Evolutionary conservation across 2,329 filamentous ascomycete genomes (phyloP).

Genomic region (Alternaria incomplexa): DNA sequence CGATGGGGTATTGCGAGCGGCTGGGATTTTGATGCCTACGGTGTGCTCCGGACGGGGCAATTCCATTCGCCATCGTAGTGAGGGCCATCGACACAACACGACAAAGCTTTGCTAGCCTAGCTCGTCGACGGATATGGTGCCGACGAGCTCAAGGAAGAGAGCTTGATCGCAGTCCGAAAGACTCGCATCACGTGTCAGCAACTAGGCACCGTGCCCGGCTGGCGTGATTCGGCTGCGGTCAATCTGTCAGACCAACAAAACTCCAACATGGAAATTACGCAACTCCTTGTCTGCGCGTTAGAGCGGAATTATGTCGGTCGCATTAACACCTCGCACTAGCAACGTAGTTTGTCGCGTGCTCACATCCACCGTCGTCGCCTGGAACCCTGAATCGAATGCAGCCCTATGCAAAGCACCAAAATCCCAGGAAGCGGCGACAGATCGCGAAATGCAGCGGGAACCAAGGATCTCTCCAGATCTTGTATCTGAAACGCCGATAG

Average conservation of each 20-base stretch:
- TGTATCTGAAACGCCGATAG: slow-evolving; percentile 21
- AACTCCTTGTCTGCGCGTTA: background rate
- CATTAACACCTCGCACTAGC: background rate
- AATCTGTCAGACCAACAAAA: background rate
- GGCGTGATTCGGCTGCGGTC: background rate
- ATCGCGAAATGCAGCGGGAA: slow-evolving; percentile 21
- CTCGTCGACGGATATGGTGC: slow-evolving; percentile 3
- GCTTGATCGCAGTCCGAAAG: background rate
- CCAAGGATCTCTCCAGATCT: slow-evolving; percentile 23
- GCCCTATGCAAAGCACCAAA: background rate
- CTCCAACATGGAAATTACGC: background rate
- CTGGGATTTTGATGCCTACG: slow-evolving; percentile 8
- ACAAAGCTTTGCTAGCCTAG: slow-evolving; percentile 3
- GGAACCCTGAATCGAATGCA: background rate
- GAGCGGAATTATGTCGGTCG: background rate
- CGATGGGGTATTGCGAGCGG: slow-evolving; percentile 10
- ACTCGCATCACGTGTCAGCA: background rate
- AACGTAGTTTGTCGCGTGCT: slow-evolving; percentile 9
- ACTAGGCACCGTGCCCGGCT: background rate
- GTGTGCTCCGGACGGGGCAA: slow-evolving; percentile 10
- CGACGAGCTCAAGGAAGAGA: background rate
- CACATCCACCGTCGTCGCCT: background rate
- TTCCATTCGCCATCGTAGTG: slow-evolving; percentile 9
- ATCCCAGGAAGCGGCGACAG: slow-evolving; percentile 10
- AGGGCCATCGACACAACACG: background rate